Base-by-base conservation (phyloP, 495 filamentous ascomycete genomes). In the Talaromyces proteolyticus region DNA sequence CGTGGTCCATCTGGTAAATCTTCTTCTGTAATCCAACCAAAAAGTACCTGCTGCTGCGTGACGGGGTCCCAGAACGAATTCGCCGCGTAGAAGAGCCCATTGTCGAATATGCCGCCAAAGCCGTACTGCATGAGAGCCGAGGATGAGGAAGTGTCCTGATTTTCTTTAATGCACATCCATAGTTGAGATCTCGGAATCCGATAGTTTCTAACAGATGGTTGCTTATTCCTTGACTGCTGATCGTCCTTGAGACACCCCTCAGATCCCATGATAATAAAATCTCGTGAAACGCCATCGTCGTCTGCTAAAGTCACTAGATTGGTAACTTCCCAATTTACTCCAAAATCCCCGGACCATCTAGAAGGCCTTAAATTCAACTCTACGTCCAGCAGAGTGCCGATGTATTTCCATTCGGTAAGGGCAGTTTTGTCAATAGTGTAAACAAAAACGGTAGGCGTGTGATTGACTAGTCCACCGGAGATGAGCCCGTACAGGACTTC, bases 281-380 rank as follows among this genome's bases (percentile, higher is more conserved):
- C n/a, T n/a, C n/a, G n/a, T n/a, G n/a, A n/a, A n/a, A n/a, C n/a
- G n/a, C n/a, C n/a, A n/a, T n/a, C n/a, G n/a, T n/a, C n/a, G n/a
- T n/a, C n/a, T n/a, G n/a, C 63, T 14, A 82, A 57, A 1, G 72
- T 70, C 42, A 74, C 69, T 44, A 77, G 68, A 20, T 74, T 77
- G 6, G 63, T 62, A n/a, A 79, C 74, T 58, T 83, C 79, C 62
- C 79, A 81, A 57, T 82, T 83, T 44, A 72, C 74, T 0, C 72
- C 76, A 34, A 74, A 68, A 17, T 71, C 65, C 4, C 75, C 74
- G 0, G 75, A 71, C 68, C 68, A 71, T 36, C 63, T 58, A 3
- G 66, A 77, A 34, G 65, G 61, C 10, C 65, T 56, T 37, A 73
- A 55, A 51, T 77, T 77, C 24, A 65, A 62, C 17, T 67, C 63